Base-by-base conservation (phyloP, 1,284 basidiomycete genomes). In the Trichosporon sp. region DNA sequence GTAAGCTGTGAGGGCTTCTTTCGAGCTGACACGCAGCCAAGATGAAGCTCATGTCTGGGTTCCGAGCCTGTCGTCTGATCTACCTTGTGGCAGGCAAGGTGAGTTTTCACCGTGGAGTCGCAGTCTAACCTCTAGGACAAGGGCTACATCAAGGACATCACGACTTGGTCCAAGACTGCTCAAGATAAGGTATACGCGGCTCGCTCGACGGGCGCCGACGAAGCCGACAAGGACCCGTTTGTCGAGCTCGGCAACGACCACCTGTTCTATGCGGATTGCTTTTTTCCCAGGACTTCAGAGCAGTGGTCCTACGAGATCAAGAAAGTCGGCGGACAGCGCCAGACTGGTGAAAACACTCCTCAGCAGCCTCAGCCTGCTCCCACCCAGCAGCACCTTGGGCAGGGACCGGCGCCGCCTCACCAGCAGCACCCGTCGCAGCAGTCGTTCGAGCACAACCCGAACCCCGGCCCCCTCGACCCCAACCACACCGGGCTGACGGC, bases 181-280 rank as follows among this genome's bases (percentile, higher is more conserved):
- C 56, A 31, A 8, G 29, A 5, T 66, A 74, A 75, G 64, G 6
- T 74, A 34, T 70, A 42, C n/a, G 73, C 65, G 1, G 67, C 65
- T 1, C 68, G 75, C 6, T 76, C 74, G 31, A 75, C 74, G 1
- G 32, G 51, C 0, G 29, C 58, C 4, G 44, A 13, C 18, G 58
- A 70, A 4, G 29, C 53, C 1, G 32, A 67, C 4, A 56, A 70
- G 7, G 76, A 78, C 60, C 75, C 75, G 2, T 76, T 75, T 64
- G 13, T 27, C 8, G 15, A 56, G 11, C 68, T 76, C 27, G 76
- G 76, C 12, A 32, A 69, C 21, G 74, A 71, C 27, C 66, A 67
- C 15, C 72, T 77, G 3, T 62, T 71, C 27, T 67, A 67, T 27
- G 65, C 76, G 15, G 42, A 60, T 5, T 60, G 65, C 8, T 65